Conservation (phyloP, 208 protist species). For the Trypanosoma melophagium region DNA sequence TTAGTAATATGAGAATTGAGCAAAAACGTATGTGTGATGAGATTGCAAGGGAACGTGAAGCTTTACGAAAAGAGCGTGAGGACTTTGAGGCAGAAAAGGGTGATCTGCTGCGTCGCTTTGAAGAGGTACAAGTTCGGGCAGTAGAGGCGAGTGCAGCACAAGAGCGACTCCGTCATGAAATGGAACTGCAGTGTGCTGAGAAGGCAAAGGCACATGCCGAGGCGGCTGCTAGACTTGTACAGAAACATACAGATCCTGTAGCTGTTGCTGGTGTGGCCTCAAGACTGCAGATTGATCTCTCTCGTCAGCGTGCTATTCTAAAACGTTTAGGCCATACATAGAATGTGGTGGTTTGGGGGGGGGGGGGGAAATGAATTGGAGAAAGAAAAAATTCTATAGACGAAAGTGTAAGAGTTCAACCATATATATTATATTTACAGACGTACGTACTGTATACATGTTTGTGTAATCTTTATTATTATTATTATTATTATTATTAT, state of each 20-base stretch:
- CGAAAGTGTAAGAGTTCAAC: too few relatives aligned
- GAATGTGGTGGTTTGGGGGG: neutral
- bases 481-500: slow-evolving; percentile 18
- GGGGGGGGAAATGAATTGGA: slow-evolving; percentile 1
- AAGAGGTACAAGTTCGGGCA: slow-evolving; percentile 59
- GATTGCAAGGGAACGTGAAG: slow-evolving; percentile 54
- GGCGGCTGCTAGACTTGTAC: neutral
- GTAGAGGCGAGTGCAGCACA: slow-evolving; percentile 62
- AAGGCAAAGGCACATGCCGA: neutral
- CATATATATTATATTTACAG: too few relatives aligned
- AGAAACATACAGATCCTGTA: slow-evolving; percentile 14
- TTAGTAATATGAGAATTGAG: slow-evolving; percentile 56
- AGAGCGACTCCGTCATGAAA: slow-evolving; percentile 50
- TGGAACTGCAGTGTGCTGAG: slow-evolving; percentile 40
- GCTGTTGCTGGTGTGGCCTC: slow-evolving; percentile 31
- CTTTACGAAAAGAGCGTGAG: slow-evolving; percentile 65
- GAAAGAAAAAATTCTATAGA: neutral
- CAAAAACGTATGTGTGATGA: slow-evolving; percentile 53
- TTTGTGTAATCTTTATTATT: neutral
- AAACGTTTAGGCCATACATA: slow-evolving; percentile 42
- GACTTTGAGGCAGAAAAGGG: slow-evolving; percentile 81
- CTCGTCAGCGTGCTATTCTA: slow-evolving; percentile 77
- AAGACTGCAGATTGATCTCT: slow-evolving; percentile 78
- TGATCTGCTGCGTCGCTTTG: slow-evolving; percentile 68
- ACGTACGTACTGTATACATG: too few relatives aligned